Percentiles rank a stretch among this genome's conserved stretches.
Conservation (phyloP, 176 grass and related monocot species). For the Oryza coarctata region DNA sequence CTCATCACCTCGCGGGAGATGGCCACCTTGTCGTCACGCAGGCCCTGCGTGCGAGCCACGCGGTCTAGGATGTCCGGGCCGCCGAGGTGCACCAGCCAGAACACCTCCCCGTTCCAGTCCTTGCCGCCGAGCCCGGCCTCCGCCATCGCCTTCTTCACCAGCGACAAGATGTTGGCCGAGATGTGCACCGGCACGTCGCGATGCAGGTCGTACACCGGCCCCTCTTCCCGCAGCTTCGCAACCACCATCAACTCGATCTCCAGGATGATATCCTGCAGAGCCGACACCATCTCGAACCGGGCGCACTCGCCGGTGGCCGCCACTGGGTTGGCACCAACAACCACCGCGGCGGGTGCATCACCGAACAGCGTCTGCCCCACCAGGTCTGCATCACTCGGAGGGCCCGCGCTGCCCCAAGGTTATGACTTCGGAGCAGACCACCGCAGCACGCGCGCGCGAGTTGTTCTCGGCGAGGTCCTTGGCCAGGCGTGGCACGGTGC, state of each 20-base stretch:
- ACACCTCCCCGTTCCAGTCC: constrained; percentile 54
- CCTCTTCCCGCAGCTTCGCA: too few relatives aligned
- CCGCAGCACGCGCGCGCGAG: constrained; percentile 43
- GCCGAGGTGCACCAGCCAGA: constrained; percentile 62
- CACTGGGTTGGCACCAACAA: too few relatives aligned
- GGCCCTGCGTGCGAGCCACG: constrained; percentile 31
- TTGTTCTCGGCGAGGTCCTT: constrained; percentile 79
- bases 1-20: constrained; percentile 45
- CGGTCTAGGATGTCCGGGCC: constrained; percentile 58
- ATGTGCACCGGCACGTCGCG: too few relatives aligned
- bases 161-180: too few relatives aligned
- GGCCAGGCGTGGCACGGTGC: constrained; percentile 43
- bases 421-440: constrained; percentile 64
- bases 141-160: background rate
- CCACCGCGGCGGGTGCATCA: too few relatives aligned
- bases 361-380: too few relatives aligned
- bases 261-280: too few relatives aligned
- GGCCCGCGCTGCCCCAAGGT: constrained; percentile 56
- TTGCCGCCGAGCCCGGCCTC: too few relatives aligned
- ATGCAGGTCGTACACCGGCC: too few relatives aligned
- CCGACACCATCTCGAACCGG: too few relatives aligned
- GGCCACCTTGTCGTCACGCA: constrained; percentile 39
- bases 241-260: too few relatives aligned
- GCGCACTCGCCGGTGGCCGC: too few relatives aligned
- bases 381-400: background rate